These are phyloP conservation scores for Jatropha multifida DNA, from an alignment of 441 rosid species.

Conservation along the genomic window DNA sequence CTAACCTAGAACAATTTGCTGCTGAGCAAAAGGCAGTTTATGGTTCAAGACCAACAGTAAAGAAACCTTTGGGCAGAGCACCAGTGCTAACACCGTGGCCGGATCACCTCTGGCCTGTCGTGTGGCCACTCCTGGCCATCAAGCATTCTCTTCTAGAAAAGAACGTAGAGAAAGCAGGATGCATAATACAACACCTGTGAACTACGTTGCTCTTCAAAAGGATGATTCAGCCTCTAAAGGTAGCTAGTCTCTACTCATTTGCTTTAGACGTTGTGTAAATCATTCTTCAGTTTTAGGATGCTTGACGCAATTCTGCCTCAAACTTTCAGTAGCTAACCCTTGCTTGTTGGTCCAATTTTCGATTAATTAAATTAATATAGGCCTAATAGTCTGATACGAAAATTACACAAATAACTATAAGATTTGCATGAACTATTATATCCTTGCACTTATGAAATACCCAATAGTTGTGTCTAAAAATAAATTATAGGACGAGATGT, in stretches of 20 bases:
- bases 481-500: not conserved
- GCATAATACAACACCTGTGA: slow-evolving; percentile 49
- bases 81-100: slow-evolving; percentile 41
- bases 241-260: slow-evolving; percentile 21
- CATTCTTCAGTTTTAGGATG: slow-evolving; percentile 4
- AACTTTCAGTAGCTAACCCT: too few species aligned
- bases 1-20: slow-evolving; percentile 49
- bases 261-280: slow-evolving; percentile 28
- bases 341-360: not conserved
- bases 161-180: slow-evolving; percentile 54
- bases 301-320: not conserved
- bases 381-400: not conserved
- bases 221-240: slow-evolving; percentile 47
- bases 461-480: not conserved
- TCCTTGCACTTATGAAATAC: not conserved
- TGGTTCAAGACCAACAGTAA: slow-evolving; percentile 60
- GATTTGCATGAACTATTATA: not conserved
- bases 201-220: slow-evolving; percentile 79
- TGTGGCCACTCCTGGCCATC: slow-evolving; percentile 48
- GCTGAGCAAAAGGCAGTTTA: slow-evolving; percentile 74
- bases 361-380: not conserved
- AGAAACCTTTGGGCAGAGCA: slow-evolving; percentile 77
- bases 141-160: slow-evolving; percentile 51
- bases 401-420: not conserved
- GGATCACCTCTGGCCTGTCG: slow-evolving; percentile 70